Conservation (phyloP, 192 early-diverging fungal genomes). For the Spinellus fusiger region DNA sequence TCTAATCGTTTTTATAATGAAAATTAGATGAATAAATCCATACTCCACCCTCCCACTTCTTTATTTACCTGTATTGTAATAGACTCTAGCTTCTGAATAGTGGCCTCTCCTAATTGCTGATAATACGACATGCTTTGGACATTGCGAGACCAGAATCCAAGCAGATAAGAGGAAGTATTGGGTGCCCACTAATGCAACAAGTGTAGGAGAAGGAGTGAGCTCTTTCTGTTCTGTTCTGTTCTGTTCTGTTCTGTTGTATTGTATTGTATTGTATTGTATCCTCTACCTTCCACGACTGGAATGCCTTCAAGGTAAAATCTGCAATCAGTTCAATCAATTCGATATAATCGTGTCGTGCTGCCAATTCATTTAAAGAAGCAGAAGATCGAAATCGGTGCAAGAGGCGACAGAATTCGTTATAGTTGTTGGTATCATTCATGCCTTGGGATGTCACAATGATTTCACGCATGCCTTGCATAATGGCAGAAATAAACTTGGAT, state of each 20-base stretch:
- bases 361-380: conserved; percentile 76
- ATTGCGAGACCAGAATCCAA: conserved; percentile 88
- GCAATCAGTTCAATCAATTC: conserved; percentile 62
- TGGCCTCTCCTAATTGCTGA: conserved; percentile 15
- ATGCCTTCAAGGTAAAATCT: conserved; percentile 58
- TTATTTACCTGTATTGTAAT: conserved; percentile 26
- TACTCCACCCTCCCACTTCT: not conserved
- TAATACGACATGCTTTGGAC: conserved; percentile 46
- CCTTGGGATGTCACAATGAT: conserved; percentile 57
- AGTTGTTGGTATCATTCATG: conserved; percentile 70
- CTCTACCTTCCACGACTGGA: conserved; percentile 55
- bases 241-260: not conserved
- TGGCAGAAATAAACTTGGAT: conserved; percentile 55
- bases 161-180: conserved; percentile 68
- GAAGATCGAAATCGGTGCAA: conserved; percentile 77
- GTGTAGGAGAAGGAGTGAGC: not conserved
- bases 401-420: conserved; percentile 82
- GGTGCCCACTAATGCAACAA: conserved; percentile 52
- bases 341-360: conserved; percentile 60
- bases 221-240: not conserved
- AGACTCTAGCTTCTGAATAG: conserved; percentile 35
- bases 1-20: conserved; percentile 16
- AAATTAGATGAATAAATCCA: conserved; percentile 15
- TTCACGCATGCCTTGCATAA: conserved; percentile 63
- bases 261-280: not conserved